These are phyloP conservation scores for Zygosaccharomyces bailii DNA, from an alignment of 805 yeast species.

Conservation along the genomic window DNA sequence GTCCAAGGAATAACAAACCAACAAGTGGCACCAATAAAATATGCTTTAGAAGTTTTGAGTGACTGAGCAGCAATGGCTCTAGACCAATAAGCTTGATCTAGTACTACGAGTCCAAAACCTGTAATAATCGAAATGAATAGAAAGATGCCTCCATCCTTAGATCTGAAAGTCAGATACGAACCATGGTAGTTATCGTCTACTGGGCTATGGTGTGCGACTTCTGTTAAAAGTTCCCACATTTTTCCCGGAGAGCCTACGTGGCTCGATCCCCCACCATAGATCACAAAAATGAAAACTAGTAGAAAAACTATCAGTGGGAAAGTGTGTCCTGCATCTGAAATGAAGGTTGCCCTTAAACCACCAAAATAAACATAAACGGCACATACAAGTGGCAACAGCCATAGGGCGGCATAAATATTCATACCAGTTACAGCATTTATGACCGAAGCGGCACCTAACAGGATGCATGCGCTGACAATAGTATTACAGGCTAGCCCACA, in stretches of 20 bases:
- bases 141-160: constrained; percentile 34
- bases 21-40: constrained; percentile 39
- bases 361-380: constrained; percentile 49
- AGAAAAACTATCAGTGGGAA: constrained; percentile 42
- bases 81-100: constrained; percentile 42
- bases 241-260: constrained; percentile 43
- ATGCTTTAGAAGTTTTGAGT: constrained; percentile 36
- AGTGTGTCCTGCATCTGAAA: constrained; percentile 51
- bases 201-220: constrained; percentile 36
- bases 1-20: constrained; percentile 43
- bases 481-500: constrained; percentile 42
- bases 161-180: constrained; percentile 38
- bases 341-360: constrained; percentile 51
- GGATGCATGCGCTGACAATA: constrained; percentile 41
- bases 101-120: constrained; percentile 38
- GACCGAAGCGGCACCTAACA: constrained; percentile 46
- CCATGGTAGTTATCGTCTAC: constrained; percentile 37
- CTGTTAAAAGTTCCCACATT: constrained; percentile 43
- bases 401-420: constrained; percentile 44
- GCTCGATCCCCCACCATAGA: constrained; percentile 35
- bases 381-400: constrained; percentile 48
- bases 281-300: constrained; percentile 36
- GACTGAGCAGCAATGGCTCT: constrained; percentile 44
- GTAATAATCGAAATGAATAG: constrained; percentile 35
- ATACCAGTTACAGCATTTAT: constrained; percentile 43